Evolutionary conservation across 148 eudicot genomes (phyloP).

Genomic region (Rheum nobile): DNA sequence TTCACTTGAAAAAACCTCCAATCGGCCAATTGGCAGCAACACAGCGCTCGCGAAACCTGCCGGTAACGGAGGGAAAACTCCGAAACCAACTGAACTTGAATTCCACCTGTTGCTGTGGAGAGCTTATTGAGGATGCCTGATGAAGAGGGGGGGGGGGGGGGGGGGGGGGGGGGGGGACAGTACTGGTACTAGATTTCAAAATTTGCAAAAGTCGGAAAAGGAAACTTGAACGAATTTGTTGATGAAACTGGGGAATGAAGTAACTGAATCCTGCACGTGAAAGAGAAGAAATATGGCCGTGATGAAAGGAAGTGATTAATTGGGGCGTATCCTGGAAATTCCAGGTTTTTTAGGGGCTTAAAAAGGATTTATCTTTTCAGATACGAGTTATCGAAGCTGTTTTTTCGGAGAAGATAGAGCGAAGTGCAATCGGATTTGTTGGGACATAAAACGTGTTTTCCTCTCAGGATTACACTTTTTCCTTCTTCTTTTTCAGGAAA

Average conservation of each 20-base stretch:
- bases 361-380: neutral
- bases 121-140: neutral
- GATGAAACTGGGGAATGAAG: conserved; percentile 1
- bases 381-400: neutral
- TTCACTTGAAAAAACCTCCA: neutral
- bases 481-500: too few relatives aligned
- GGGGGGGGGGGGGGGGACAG: neutral
- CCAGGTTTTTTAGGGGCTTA: neutral
- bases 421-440: neutral
- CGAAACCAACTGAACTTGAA: neutral
- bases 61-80: neutral
- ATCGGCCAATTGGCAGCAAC: conserved; percentile 1
- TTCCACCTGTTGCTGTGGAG: neutral
- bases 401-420: neutral
- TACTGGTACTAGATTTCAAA: neutral
- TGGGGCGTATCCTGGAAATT: neutral
- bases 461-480: neutral
- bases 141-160: too few relatives aligned
- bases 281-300: neutral
- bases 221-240: neutral
- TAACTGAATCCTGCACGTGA: conserved; percentile 4
- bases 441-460: neutral
- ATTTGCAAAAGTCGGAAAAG: neutral
- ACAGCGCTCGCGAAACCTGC: neutral
- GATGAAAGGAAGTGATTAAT: neutral